Percentiles rank a stretch among this genome's conserved stretches.
Conservation (phyloP, 1,284 basidiomycete genomes). For the Naganishia sp. region DNA sequence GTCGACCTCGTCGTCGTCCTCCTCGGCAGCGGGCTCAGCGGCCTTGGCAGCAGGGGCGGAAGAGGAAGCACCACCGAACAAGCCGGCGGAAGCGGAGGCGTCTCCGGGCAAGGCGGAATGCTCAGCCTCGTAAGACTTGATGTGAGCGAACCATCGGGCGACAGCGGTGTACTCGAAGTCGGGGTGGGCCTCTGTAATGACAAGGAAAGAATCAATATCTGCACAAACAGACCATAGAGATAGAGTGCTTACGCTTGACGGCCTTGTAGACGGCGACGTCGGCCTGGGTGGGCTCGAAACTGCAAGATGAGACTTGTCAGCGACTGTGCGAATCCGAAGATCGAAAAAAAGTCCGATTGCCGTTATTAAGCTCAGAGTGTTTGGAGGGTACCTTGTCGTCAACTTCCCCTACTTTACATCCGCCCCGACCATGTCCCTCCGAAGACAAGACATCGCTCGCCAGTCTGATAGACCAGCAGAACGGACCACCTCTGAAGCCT, state of each 20-base stretch:
- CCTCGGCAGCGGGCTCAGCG: conserved; percentile 58
- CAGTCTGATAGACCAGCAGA: conserved; percentile 22
- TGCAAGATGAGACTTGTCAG: conserved; percentile 49
- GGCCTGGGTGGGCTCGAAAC: conserved; percentile 92
- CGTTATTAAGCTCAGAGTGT: conserved; percentile 68
- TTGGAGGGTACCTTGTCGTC: conserved; percentile 75
- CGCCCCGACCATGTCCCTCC: conserved; percentile 23
- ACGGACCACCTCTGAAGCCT: conserved; percentile 27
- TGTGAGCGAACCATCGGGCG: conserved; percentile 92
- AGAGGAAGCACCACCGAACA: conserved; percentile 59
- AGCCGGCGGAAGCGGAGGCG: conserved; percentile 75
- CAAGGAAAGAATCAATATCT: neutral
- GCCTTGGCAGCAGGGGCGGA: conserved; percentile 55
- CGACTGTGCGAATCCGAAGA: too few relatives aligned
- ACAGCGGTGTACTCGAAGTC: conserved; percentile 68
- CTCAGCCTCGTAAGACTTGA: conserved; percentile 80
- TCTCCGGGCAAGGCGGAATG: conserved; percentile 77
- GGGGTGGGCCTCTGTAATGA: conserved; percentile 5
- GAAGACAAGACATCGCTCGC: conserved; percentile 28
- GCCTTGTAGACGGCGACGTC: conserved; percentile 93
- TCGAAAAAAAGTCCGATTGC: conserved; percentile 11
- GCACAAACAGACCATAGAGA: neutral
- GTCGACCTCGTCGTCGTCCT: conserved; percentile 86
- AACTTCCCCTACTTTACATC: conserved; percentile 50
- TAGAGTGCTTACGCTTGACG: conserved; percentile 42